Conservation (phyloP, 2,329 filamentous ascomycete genomes). For the Curvularia lunata region DNA sequence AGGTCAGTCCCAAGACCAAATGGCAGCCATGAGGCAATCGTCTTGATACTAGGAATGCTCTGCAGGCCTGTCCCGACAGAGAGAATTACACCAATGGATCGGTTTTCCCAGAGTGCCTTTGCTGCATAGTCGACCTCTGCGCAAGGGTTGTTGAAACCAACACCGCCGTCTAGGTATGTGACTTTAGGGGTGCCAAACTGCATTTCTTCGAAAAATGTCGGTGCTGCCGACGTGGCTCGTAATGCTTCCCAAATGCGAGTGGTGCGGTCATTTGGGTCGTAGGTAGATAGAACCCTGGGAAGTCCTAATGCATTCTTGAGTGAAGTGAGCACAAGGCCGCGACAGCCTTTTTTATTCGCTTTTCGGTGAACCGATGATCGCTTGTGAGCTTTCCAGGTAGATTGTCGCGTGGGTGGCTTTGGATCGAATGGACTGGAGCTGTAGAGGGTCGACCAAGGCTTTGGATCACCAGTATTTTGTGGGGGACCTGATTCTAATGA, state of each 20-base stretch:
- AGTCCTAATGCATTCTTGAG: conserved; percentile 49
- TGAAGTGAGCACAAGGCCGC: conserved; percentile 49
- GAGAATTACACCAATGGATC: conserved; percentile 49
- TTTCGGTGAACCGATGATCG: conserved; percentile 45
- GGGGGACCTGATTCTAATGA: conserved; percentile 17
- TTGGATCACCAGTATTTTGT: conserved; percentile 4
- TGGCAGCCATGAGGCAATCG: conserved; percentile 47
- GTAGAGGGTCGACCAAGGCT: conserved; percentile 14
- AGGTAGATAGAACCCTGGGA: conserved; percentile 47
- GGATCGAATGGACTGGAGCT: conserved; percentile 27
- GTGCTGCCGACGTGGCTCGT: conserved; percentile 59
- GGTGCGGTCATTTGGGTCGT: conserved; percentile 49
- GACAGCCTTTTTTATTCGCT: conserved; percentile 42
- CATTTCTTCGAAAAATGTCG: conserved; percentile 60
- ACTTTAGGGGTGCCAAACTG: conserved; percentile 55
- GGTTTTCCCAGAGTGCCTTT: conserved; percentile 49
- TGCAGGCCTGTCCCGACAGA: conserved; percentile 50
- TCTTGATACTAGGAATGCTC: conserved; percentile 48
- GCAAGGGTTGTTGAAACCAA: conserved; percentile 60
- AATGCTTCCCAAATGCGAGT: conserved; percentile 59
- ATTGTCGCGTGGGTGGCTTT: conserved; percentile 19
- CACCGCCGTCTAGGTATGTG: conserved; percentile 58
- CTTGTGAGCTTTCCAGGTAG: conserved; percentile 46
- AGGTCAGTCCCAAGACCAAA: conserved; percentile 50
- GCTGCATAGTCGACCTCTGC: conserved; percentile 58